These are phyloP conservation scores for Rhizoclosmatium globosum DNA, from an alignment of 192 early-diverging fungal species.

Conservation along the genomic window DNA sequence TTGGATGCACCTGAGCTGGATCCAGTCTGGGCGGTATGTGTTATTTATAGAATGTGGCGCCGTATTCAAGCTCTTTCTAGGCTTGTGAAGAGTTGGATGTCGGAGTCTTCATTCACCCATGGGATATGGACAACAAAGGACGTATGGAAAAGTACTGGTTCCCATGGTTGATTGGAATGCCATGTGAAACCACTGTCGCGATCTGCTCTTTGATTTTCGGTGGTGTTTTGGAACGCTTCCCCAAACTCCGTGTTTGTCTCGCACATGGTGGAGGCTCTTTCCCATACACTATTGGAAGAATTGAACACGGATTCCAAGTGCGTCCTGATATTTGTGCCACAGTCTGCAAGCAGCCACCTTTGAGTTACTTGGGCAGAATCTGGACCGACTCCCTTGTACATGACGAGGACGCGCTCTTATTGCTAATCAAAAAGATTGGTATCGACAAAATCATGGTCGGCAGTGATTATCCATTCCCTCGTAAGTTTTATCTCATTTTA, in stretches of 20 bases:
- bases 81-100: conserved; percentile 72
- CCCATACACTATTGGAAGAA: conserved; percentile 71
- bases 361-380: conserved; percentile 64
- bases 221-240: conserved; percentile 71
- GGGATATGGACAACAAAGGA: conserved; percentile 58
- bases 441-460: conserved; percentile 65
- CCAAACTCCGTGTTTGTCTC: conserved; percentile 67
- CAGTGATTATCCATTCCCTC: conserved; percentile 60
- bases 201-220: conserved; percentile 72
- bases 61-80: too few species aligned
- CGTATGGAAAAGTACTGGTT: conserved; percentile 77
- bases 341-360: conserved; percentile 59
- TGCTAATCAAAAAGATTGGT: conserved; percentile 72
- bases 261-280: conserved; percentile 76
- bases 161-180: conserved; percentile 71
- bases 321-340: conserved; percentile 72
- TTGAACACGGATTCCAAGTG: conserved; percentile 71
- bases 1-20: conserved; percentile 73
- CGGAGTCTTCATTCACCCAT: conserved; percentile 72
- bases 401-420: conserved; percentile 69
- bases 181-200: conserved; percentile 73
- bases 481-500: not conserved
- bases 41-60: too few species aligned
- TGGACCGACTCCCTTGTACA: conserved; percentile 73
- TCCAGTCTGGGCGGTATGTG: conserved; percentile 57